Evolutionary conservation across 805 yeast species (phyloP), one percentile per base, ranked within the genome.

Genomic region (Cyberlindnera lachancei): DNA sequence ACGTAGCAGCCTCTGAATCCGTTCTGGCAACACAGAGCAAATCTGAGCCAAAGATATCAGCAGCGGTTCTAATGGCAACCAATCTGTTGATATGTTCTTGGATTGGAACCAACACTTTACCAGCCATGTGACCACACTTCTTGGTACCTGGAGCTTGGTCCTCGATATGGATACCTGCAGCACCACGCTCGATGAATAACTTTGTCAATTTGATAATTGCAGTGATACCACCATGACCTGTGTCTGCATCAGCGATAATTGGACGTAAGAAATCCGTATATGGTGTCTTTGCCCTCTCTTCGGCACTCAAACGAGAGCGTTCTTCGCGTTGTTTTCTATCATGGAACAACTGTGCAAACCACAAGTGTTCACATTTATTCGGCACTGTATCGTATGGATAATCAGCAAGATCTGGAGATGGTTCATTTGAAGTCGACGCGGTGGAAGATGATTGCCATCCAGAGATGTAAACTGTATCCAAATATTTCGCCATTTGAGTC

Each of bases 391-490:
- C 96, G 83, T 82, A 82, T 38, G 98, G 98, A 63, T 90, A 90
- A 64, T 90, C 98, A 33, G 98, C 98, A 54, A 90, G 73, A 68
- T 90, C 98, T 36, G 97, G 97, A 25, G 95, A 85, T 22, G 97
- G 98, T 66, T 90, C 97, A 58, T 90, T 90, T 25, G 96, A 84
- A 25, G 95, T 84, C 13, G 96, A 87, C 33, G 97, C 96, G 34
- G 97, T 90, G 15, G 96, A 87, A 29, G 96, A 87, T 60, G 95
- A 88, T 68, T 90, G 98, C 98, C 98, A 90, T 33, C 98, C 98
- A 25, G 94, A 82, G 44, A 90, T 94, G 60, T 90, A 90, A 48
- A 90, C 73, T 10, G 94, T 74, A 62, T 88, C 97, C 52, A 90
- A 70, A 63, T 85, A 86, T 61, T 84, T 85, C 49, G 95, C 94